phyloP scores from a whole-genome alignment of 768 basidiomycete genomes.

The Leccinellum luteum region DNA sequence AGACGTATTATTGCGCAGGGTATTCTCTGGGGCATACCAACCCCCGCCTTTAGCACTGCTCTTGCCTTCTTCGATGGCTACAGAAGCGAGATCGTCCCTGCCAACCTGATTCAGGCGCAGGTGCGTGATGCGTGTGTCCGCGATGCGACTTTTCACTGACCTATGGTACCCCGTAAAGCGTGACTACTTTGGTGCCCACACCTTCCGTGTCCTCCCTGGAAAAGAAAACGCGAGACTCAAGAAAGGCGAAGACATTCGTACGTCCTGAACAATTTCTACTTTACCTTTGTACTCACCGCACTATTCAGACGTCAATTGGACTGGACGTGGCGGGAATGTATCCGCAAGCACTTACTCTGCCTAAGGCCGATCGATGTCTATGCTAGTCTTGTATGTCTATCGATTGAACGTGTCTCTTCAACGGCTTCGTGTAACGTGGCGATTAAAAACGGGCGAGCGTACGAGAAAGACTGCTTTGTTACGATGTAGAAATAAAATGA shows the following conservation, averaged over 20 bases:
- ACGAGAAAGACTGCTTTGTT: constrained; percentile 15
- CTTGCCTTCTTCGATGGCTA: constrained; percentile 99
- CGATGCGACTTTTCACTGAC: constrained; percentile 1
- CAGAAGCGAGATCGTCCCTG: constrained; percentile 91
- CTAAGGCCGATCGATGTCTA: constrained; percentile 29
- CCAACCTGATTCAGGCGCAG: constrained; percentile 94
- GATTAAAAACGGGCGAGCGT: constrained; percentile 15
- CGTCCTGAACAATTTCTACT: constrained; percentile 33
- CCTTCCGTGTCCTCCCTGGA: constrained; percentile 91
- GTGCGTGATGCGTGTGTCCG: constrained; percentile 34
- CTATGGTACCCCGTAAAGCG: constrained; percentile 47
- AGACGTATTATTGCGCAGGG: constrained; percentile 95
- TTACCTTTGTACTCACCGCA: background rate
- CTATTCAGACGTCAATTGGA: constrained; percentile 91
- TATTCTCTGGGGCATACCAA: constrained; percentile 95
- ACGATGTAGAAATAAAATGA: constrained; percentile 14
- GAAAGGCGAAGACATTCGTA: constrained; percentile 84
- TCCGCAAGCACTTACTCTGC: constrained; percentile 84
- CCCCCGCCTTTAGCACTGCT: constrained; percentile 97
- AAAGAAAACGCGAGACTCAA: constrained; percentile 85
- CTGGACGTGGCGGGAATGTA: constrained; percentile 93
- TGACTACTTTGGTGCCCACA: constrained; percentile 99
- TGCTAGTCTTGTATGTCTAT: constrained; percentile 9
- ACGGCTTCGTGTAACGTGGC: background rate
- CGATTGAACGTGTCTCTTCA: constrained; percentile 13